A percentile compares a stretch with the other conserved stretches of the same genome.
phyloP scores from a whole-genome alignment of 2,329 filamentous ascomycete species.

The Verticillium tricorpus region DNA sequence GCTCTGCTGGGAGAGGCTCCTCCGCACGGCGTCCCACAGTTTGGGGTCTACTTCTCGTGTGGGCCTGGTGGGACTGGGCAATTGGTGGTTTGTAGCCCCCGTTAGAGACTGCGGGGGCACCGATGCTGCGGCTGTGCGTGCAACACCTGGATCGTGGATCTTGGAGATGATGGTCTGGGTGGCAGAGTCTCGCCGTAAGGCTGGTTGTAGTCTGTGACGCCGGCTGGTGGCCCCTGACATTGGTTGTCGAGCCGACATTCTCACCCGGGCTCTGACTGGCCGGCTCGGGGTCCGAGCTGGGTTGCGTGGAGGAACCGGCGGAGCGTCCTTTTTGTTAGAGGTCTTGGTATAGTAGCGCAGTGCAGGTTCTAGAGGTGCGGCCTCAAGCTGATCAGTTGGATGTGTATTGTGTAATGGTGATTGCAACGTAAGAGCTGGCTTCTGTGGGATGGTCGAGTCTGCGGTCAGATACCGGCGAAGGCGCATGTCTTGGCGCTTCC shows the following conservation, averaged over 20 bases:
- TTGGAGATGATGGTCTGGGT: neutral
- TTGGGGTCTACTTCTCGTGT: conserved; percentile 6
- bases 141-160: neutral
- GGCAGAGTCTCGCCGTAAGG: neutral
- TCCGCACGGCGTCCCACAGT: conserved; percentile 12
- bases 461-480: neutral
- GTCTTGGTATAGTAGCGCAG: neutral
- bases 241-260: neutral
- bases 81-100: neutral
- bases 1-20: conserved; percentile 13
- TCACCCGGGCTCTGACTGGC: neutral
- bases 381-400: neutral
- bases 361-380: neutral
- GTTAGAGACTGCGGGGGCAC: neutral
- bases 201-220: neutral
- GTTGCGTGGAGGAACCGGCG: neutral
- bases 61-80: neutral
- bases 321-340: neutral
- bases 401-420: neutral
- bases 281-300: neutral
- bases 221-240: neutral
- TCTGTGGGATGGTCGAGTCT: neutral
- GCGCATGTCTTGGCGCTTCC: neutral
- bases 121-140: neutral
- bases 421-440: neutral